Evolutionary conservation across 306 rosid genomes (phyloP).

Genomic region (Quercus dentata): DNA sequence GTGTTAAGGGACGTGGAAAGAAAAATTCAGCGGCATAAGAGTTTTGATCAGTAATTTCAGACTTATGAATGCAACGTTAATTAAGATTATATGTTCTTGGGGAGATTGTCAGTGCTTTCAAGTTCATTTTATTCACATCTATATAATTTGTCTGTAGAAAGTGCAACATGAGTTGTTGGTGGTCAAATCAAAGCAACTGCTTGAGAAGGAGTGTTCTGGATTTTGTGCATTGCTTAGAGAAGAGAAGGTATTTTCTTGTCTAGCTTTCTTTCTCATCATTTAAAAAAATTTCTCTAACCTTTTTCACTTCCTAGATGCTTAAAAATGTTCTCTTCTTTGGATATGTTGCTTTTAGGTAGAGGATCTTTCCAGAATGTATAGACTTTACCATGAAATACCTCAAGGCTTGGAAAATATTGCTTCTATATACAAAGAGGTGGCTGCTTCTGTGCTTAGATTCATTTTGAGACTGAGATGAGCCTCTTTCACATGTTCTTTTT

Average conservation of each 20-base stretch:
- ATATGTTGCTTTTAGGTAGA: constrained; percentile 49
- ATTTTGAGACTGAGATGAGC: not conserved
- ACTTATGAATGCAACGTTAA: no score
- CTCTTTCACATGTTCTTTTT: not conserved
- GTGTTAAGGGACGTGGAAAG: no score
- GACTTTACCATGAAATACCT: constrained; percentile 71
- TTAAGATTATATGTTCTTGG: not conserved
- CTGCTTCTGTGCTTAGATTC: constrained; percentile 8
- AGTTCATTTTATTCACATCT: not conserved
- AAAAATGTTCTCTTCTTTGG: not conserved
- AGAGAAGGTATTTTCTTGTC: constrained; percentile 55
- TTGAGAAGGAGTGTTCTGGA: constrained; percentile 92
- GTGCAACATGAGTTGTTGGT: constrained; percentile 75
- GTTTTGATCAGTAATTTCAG: not conserved
- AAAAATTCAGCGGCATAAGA: not conserved
- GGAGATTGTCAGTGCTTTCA: not conserved
- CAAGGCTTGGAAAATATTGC: constrained; percentile 73
- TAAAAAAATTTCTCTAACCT: no score
- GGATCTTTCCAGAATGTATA: constrained; percentile 83
- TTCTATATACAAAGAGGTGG: constrained; percentile 69
- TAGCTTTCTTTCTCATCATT: no score
- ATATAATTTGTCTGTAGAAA: constrained; percentile 41
- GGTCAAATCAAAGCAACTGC: constrained; percentile 74
- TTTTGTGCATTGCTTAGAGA: constrained; percentile 86
- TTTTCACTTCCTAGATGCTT: not conserved